These are phyloP conservation scores for Lentinus tigrinus DNA, from an alignment of 768 basidiomycete genomes.

Conservation along the genomic window DNA sequence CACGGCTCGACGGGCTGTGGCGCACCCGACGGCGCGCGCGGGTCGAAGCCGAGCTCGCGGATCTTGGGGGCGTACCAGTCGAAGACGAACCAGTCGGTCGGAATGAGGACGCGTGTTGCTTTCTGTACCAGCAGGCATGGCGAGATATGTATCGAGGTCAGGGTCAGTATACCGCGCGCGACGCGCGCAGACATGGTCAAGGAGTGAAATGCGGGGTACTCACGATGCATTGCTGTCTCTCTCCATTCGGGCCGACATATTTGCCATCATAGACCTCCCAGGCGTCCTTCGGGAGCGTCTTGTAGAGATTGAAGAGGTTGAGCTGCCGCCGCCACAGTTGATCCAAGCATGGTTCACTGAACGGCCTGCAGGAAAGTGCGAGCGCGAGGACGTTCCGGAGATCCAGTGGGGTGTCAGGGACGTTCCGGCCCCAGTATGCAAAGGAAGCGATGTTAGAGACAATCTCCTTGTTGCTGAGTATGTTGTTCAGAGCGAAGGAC, in stretches of 20 bases:
- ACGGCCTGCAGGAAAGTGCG: background rate
- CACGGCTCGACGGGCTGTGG: background rate
- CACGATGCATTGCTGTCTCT: background rate
- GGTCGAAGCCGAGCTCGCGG: conserved; percentile 10
- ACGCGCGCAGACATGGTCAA: background rate
- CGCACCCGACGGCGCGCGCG: background rate
- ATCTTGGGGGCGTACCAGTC: conserved; percentile 6
- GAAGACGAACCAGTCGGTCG: conserved; percentile 4
- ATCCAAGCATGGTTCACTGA: conserved; percentile 6
- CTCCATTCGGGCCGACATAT: background rate
- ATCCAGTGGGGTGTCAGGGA: background rate
- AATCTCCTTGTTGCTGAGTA: background rate
- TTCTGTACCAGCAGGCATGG: background rate
- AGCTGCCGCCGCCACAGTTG: conserved; percentile 11
- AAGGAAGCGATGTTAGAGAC: conserved; percentile 1
- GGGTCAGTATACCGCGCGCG: background rate
- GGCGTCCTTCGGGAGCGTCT: conserved; percentile 3
- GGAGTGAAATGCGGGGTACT: background rate
- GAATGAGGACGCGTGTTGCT: background rate
- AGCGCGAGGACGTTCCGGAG: conserved; percentile 5
- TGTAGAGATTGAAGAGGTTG: background rate
- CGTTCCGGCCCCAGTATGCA: conserved; percentile 3
- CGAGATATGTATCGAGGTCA: too few relatives aligned
- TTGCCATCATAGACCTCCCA: background rate
- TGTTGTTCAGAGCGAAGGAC: background rate